Percentiles rank a stretch among this genome's conserved stretches.
These are phyloP conservation scores for Lasiosphaeria hispida DNA, from an alignment of 495 filamentous ascomycete genomes.

Conservation along the genomic window DNA sequence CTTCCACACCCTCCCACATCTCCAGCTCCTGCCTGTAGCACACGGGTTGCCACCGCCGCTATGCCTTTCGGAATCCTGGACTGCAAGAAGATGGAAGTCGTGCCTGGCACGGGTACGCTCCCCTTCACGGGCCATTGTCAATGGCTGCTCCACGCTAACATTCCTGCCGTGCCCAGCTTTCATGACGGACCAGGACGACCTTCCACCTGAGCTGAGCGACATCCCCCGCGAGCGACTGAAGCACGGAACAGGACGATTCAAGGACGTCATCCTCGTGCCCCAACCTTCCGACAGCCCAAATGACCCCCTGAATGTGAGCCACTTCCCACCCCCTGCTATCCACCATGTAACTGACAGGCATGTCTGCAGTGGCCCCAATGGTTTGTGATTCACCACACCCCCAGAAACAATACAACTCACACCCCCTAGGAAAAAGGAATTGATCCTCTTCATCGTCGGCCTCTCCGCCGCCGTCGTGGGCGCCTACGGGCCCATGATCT, in stretches of 20 bases:
- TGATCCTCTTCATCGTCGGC: slow-evolving; percentile 52
- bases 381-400: not conserved
- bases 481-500: slow-evolving; percentile 57
- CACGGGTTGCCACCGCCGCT: slow-evolving; percentile 1
- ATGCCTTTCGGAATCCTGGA: slow-evolving; percentile 47
- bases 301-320: slow-evolving; percentile 50
- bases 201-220: slow-evolving; percentile 42
- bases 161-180: slow-evolving; percentile 32
- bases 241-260: slow-evolving; percentile 46
- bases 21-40: too few relatives aligned
- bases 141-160: not conserved
- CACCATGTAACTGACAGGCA: slow-evolving; percentile 1
- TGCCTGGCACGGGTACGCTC: slow-evolving; percentile 50
- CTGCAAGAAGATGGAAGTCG: slow-evolving; percentile 39
- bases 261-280: slow-evolving; percentile 50
- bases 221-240: slow-evolving; percentile 46
- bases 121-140: slow-evolving; percentile 2
- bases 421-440: slow-evolving; percentile 43
- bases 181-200: slow-evolving; percentile 44
- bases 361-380: slow-evolving; percentile 25
- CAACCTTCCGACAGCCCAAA: slow-evolving; percentile 56
- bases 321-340: not conserved
- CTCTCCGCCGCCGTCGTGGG: slow-evolving; percentile 54
- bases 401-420: slow-evolving; percentile 17
- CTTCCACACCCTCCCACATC: too few relatives aligned